These are phyloP conservation scores for Gaeumannomyces tritici DNA, from an alignment of 2,329 filamentous ascomycete genomes.

Conservation along the genomic window DNA sequence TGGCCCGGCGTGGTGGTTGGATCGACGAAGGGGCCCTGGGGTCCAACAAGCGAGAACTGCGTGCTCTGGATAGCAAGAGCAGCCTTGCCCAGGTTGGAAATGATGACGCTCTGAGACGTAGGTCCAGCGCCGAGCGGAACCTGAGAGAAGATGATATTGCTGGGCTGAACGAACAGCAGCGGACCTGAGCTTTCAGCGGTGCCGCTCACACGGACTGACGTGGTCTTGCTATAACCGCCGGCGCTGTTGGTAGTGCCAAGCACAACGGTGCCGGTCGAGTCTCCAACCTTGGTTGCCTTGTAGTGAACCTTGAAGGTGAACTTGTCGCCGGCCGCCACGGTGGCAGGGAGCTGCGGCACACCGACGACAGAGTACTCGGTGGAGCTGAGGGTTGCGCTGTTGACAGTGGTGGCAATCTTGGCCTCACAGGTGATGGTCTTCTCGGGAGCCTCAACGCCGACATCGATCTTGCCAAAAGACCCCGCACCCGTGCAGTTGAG, in stretches of 20 bases:
- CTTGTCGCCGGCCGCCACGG: slow-evolving; percentile 22
- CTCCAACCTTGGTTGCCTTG: slow-evolving; percentile 33
- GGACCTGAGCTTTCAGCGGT: slow-evolving; percentile 35
- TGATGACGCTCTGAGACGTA: slow-evolving; percentile 30
- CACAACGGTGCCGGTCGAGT: slow-evolving; percentile 34
- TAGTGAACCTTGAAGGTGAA: slow-evolving; percentile 37
- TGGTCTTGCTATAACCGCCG: slow-evolving; percentile 34
- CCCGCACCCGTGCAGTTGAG: slow-evolving; percentile 39
- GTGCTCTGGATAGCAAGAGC: slow-evolving; percentile 32
- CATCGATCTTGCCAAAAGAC: slow-evolving; percentile 33
- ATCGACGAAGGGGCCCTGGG: slow-evolving; percentile 33
- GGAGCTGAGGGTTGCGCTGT: slow-evolving; percentile 23
- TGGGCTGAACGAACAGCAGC: slow-evolving; percentile 36
- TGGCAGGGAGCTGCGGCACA: slow-evolving; percentile 18
- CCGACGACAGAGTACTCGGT: slow-evolving; percentile 25
- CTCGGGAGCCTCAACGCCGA: slow-evolving; percentile 23
- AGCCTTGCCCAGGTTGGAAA: slow-evolving; percentile 40
- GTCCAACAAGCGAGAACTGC: slow-evolving; percentile 29
- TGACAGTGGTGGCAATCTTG: slow-evolving; percentile 31
- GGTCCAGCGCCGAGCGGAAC: slow-evolving; percentile 32
- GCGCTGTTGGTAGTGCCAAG: slow-evolving; percentile 36
- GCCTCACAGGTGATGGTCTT: slow-evolving; percentile 37
- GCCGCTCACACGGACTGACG: slow-evolving; percentile 36
- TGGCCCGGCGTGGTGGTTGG: slow-evolving; percentile 14
- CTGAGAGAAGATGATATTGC: slow-evolving; percentile 36